Conservation (phyloP, 108 stramenopile genomes). For the Phaeodactylum tricornutum region DNA sequence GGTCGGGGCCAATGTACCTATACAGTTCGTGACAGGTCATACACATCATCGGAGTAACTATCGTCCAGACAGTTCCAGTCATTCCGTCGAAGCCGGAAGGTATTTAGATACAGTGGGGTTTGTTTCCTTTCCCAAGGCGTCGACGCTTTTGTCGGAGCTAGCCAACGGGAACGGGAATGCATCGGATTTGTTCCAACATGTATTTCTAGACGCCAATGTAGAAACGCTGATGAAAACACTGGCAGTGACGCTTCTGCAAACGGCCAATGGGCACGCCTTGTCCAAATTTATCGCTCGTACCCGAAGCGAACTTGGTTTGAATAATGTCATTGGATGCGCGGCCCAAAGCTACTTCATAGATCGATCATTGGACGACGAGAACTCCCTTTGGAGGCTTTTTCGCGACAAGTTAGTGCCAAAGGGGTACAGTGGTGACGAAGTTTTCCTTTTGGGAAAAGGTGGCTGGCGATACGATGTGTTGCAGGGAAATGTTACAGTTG, state of each 20-base stretch:
- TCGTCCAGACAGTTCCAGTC: constrained; percentile 23
- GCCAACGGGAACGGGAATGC: constrained; percentile 2
- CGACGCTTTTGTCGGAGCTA: too few species aligned
- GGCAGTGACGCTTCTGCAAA: constrained; percentile 19
- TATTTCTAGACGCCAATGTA: constrained; percentile 13
- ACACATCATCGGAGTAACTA: constrained; percentile 38
- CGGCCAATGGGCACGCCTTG: constrained; percentile 44
- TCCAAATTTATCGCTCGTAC: constrained; percentile 36
- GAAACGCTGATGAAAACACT: constrained; percentile 3
- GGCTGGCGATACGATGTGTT: constrained; percentile 35
- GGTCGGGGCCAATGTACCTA: constrained; percentile 40
- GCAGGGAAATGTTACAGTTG: constrained; percentile 17
- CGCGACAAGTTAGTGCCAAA: constrained; percentile 35
- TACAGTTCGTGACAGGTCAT: constrained; percentile 77
- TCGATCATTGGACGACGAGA: constrained; percentile 18
- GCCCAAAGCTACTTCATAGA: constrained; percentile 23
- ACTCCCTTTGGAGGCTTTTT: constrained; percentile 43
- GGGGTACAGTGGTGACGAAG: not conserved
- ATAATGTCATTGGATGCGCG: constrained; percentile 41
- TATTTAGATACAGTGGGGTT: constrained; percentile 71
- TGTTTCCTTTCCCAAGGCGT: constrained; percentile 45
- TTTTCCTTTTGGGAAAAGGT: constrained; percentile 16
- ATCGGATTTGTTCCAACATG: constrained; percentile 21
- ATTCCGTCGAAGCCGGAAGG: constrained; percentile 54
- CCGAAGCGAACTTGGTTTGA: constrained; percentile 34